Evolutionary conservation across 805 yeast genomes (phyloP).

Genomic region (Kluyveromyces dobzhanskii): DNA sequence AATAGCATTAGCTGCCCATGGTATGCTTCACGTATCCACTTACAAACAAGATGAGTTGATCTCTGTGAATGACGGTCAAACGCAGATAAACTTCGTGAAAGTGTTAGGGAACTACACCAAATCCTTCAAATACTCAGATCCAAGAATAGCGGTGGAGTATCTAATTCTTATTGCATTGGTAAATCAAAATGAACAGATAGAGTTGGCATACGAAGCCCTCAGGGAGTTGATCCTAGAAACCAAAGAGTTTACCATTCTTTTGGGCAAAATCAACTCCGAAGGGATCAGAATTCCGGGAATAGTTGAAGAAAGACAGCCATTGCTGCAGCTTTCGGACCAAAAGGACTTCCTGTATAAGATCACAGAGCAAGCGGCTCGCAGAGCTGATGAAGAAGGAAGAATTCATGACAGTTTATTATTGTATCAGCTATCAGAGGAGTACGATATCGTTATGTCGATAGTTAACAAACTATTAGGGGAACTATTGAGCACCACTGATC

Average conservation of each 20-base stretch:
- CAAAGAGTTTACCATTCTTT: conserved; percentile 67
- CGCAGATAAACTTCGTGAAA: conserved; percentile 43
- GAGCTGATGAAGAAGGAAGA: conserved; percentile 89
- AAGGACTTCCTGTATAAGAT: conserved; percentile 58
- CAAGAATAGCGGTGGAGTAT: conserved; percentile 88
- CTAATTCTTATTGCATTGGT: conserved; percentile 59
- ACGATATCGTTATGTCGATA: conserved; percentile 66
- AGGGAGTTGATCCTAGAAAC: conserved; percentile 81
- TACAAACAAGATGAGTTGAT: conserved; percentile 33
- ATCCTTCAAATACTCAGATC: conserved; percentile 76
- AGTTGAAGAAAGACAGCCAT: conserved; percentile 64
- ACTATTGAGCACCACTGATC: conserved; percentile 59
- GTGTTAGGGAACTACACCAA: conserved; percentile 74
- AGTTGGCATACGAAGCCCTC: conserved; percentile 66
- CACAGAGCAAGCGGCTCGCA: conserved; percentile 75
- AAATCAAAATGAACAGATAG: conserved; percentile 37
- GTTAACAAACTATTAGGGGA: conserved; percentile 76
- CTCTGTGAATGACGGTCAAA: conserved; percentile 28
- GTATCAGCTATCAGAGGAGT: conserved; percentile 83
- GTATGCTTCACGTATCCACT: conserved; percentile 47
- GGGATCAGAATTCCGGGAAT: conserved; percentile 78
- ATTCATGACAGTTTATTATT: conserved; percentile 74
- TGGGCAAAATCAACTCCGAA: conserved; percentile 75
- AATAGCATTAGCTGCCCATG: conserved; percentile 67
- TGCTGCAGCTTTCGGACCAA: conserved; percentile 52